phyloP scores from a whole-genome alignment of 2,329 filamentous ascomycete species.

The Elsinoe batatas region DNA sequence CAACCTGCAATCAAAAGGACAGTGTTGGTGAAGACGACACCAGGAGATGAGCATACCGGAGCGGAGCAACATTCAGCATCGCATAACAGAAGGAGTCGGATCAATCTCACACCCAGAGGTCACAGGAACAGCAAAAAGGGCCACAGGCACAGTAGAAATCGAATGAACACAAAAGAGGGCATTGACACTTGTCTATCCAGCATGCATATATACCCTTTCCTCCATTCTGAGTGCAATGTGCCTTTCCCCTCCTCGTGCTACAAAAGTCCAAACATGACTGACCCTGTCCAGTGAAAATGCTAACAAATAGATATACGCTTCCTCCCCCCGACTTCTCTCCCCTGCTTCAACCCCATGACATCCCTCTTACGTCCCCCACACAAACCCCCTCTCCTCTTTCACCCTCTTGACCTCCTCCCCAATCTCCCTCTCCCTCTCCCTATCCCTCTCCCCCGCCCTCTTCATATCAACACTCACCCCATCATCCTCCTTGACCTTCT shows the following conservation, averaged over 20 bases:
- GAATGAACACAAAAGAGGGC: neutral
- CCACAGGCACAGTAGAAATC: neutral
- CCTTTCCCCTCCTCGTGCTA: no score
- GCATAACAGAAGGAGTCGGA: neutral
- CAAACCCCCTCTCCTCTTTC: conserved; percentile 1
- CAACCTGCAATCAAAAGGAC: no score
- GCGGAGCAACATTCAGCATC: neutral
- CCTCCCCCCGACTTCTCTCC: neutral
- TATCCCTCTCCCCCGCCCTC: conserved; percentile 4
- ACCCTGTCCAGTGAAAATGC: neutral
- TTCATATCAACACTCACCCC: conserved; percentile 7
- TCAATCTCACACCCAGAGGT: neutral
- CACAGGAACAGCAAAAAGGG: neutral
- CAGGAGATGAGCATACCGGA: neutral
- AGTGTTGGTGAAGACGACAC: no score
- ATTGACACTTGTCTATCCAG: neutral
- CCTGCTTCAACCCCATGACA: neutral
- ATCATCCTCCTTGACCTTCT: conserved; percentile 32
- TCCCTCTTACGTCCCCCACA: neutral
- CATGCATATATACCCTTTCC: neutral
- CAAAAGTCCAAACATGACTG: no score
- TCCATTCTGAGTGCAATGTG: no score
- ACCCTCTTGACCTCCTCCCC: neutral
- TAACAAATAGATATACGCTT: neutral
- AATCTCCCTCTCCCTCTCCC: conserved; percentile 6